Base-by-base conservation (phyloP, 306 rosid genomes). In the Urtica urens region DNA sequence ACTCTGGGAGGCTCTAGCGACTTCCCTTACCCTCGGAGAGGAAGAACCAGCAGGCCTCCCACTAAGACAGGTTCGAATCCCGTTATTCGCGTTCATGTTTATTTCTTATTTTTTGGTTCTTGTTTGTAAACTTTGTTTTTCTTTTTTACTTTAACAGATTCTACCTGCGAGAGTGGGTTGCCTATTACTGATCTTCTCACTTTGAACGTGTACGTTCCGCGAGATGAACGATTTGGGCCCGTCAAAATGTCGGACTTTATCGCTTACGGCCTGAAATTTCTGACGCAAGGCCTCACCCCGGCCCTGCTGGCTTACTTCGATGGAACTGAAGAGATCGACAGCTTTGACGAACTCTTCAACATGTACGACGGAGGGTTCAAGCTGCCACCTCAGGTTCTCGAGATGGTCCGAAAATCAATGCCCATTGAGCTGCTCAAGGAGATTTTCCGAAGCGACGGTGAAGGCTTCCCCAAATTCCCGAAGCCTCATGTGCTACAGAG, bases 221-320 rank as follows among this genome's bases (percentile, higher is more conserved):
- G 80, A 62, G 95, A 83, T 25, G 96, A 88, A 51, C 63, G 78
- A 53, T 88, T 88, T 56, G 93, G 88, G 7, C 93, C 83, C 67
- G 52, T 81, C 78, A 88, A 88, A 64, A 30, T 84, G 80, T 33
- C 93, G 7, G 95, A 88, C 44, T 85, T 85, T 50, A 81, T 88
- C 22, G 86, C 62, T 46, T 66, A 72, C 59, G 86, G 75, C 38
- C 22, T 84, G 48, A 81, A 88, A 58, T 67, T 93, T 43, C 15
- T 81, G 45, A 67, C 58, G 39, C 95, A 81, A 38, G 51, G 77
- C 23, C 15, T 84, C 20, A 60, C 58, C 40, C 97, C 95, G 7
- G 87, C 69, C 63, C 38, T 88, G 15, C 82, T 73, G 59, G 64
- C 76, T 26, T 31, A 72, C 20, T 63, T 88, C 17, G 76, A 72